phyloP scores from a whole-genome alignment of 192 early-diverging fungal species.

The Chytriomyces hyalinus region DNA sequence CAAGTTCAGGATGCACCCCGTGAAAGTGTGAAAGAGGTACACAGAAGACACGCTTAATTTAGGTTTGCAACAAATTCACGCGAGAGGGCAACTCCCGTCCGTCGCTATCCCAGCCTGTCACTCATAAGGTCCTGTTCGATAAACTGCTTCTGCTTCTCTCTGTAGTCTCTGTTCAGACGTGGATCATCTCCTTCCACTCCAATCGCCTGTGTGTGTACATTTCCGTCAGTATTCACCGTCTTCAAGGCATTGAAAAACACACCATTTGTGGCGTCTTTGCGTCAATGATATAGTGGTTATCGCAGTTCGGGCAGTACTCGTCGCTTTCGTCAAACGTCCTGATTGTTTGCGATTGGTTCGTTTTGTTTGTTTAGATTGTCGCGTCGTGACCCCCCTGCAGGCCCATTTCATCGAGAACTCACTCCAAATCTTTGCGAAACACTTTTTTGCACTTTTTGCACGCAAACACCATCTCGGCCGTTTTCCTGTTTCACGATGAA shows the following conservation, averaged over 20 bases:
- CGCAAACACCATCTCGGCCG: slow-evolving; percentile 88
- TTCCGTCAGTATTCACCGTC: background rate
- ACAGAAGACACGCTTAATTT: background rate
- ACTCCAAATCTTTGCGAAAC: slow-evolving; percentile 89
- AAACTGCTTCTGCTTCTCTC: slow-evolving; percentile 45
- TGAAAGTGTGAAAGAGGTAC: background rate
- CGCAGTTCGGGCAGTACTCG: slow-evolving; percentile 98
- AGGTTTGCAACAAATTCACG: background rate
- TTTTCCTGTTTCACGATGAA: slow-evolving; percentile 57
- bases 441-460: slow-evolving; percentile 99
- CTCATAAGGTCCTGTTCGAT: slow-evolving; percentile 53
- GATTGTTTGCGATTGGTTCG: background rate
- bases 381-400: too few species aligned
- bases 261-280: slow-evolving; percentile 86
- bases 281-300: slow-evolving; percentile 95
- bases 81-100: background rate
- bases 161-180: slow-evolving; percentile 62
- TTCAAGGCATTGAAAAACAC: background rate
- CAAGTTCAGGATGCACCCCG: background rate
- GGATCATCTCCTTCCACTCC: slow-evolving; percentile 94
- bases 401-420: slow-evolving; percentile 8
- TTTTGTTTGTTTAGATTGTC: too few species aligned
- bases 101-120: slow-evolving; percentile 50
- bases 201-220: slow-evolving; percentile 50
- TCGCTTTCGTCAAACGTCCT: slow-evolving; percentile 92